These are phyloP conservation scores for Daldinia sp. DNA, from an alignment of 2,329 filamentous ascomycete species.

Conservation along the genomic window DNA sequence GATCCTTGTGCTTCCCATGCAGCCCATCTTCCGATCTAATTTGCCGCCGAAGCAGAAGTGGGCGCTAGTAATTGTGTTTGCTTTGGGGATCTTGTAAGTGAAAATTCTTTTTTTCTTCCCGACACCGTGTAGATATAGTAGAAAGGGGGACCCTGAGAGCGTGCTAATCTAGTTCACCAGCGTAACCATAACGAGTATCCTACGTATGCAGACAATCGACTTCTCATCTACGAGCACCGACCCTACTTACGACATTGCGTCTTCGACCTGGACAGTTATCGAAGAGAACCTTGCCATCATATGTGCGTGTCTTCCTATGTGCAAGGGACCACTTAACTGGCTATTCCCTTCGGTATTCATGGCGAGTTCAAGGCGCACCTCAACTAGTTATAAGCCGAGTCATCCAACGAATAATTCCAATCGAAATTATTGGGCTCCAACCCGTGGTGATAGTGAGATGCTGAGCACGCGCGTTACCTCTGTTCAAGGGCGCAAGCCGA, in stretches of 20 bases:
- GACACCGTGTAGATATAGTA: background rate
- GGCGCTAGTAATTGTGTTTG: constrained; percentile 58
- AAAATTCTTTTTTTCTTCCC: background rate
- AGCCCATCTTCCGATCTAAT: constrained; percentile 61
- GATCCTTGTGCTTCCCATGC: constrained; percentile 61
- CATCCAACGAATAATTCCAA: constrained; percentile 38
- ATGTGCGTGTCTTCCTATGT: constrained; percentile 57
- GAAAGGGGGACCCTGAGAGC: background rate
- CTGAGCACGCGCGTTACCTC: constrained; percentile 47
- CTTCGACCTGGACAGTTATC: constrained; percentile 56
- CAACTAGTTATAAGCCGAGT: constrained; percentile 18
- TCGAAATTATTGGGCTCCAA: constrained; percentile 52
- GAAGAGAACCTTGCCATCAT: constrained; percentile 57
- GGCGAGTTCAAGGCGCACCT: constrained; percentile 15
- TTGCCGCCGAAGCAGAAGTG: constrained; percentile 57
- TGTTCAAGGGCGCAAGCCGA: constrained; percentile 42
- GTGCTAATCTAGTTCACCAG: constrained; percentile 24
- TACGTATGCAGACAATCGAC: constrained; percentile 57
- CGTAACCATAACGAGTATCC: constrained; percentile 57
- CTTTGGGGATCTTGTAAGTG: constrained; percentile 58
- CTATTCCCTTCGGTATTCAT: constrained; percentile 54
- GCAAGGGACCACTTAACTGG: constrained; percentile 54
- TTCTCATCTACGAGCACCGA: constrained; percentile 56
- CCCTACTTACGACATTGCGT: constrained; percentile 51
- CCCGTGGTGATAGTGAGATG: constrained; percentile 50